phyloP scores from a whole-genome alignment of 1,284 basidiomycete species.

The Ceratobasidium sp. region DNA sequence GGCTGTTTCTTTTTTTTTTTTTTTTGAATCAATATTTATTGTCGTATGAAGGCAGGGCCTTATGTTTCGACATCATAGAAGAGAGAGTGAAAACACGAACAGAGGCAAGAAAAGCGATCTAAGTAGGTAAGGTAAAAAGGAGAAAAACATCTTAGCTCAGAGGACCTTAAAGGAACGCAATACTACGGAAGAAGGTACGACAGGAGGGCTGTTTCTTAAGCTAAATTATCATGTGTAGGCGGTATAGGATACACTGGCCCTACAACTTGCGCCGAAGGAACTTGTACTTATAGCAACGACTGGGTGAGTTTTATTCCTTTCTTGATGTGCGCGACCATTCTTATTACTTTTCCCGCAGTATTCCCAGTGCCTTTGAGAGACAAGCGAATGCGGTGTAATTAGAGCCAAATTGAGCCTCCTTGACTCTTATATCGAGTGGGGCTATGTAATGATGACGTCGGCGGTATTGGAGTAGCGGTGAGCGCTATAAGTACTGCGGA shows the following conservation, averaged over 20 bases:
- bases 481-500: constrained; percentile 8
- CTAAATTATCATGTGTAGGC: background rate
- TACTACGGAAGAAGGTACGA: too few relatives aligned
- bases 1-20: too few relatives aligned
- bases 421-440: constrained; percentile 6
- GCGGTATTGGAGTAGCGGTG: constrained; percentile 11
- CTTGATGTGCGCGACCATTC: background rate
- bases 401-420: constrained; percentile 13
- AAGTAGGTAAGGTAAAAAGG: too few relatives aligned
- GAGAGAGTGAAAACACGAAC: too few relatives aligned
- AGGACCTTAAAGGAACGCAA: too few relatives aligned
- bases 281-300: constrained; percentile 31
- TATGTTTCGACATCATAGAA: too few relatives aligned
- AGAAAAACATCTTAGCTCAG: too few relatives aligned
- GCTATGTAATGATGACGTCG: constrained; percentile 33
- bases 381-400: background rate
- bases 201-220: background rate
- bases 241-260: constrained; percentile 31
- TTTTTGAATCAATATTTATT: too few relatives aligned
- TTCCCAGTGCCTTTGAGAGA: constrained; percentile 20
- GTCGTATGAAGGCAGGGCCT: too few relatives aligned
- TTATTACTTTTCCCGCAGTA: background rate
- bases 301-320: constrained; percentile 8
- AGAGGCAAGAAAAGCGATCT: too few relatives aligned
- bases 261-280: constrained; percentile 29